These are phyloP conservation scores for Aphanomyces stellatus DNA, from an alignment of 352 stramenopile species.

Conservation along the genomic window DNA sequence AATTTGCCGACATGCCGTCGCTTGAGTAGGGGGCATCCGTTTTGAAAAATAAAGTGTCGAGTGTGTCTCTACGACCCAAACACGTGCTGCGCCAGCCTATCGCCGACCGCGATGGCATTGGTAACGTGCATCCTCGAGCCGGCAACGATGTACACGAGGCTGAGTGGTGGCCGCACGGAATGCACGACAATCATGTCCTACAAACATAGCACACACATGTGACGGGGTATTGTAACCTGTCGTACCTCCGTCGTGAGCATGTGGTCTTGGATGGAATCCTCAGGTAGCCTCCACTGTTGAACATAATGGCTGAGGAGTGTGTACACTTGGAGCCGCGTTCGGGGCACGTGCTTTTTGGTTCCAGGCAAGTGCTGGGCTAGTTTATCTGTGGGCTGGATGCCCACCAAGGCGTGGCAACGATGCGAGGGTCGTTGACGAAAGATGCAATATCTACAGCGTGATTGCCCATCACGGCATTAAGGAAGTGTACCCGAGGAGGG, in stretches of 20 bases:
- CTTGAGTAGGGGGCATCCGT: slow-evolving; percentile 42
- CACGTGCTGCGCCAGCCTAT: background rate
- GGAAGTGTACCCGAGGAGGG: background rate
- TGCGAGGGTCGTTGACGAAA: background rate
- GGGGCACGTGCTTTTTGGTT: background rate
- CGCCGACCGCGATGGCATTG: too few species aligned
- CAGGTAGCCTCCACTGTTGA: background rate
- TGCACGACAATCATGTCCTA: background rate
- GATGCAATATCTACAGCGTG: background rate
- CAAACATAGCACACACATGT: too few species aligned
- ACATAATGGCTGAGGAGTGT: background rate
- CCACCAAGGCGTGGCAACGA: background rate
- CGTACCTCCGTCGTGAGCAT: background rate
- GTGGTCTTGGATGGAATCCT: background rate
- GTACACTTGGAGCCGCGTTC: background rate
- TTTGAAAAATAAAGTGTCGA: background rate
- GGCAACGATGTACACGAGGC: background rate
- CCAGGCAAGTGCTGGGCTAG: background rate
- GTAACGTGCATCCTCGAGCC: too few species aligned
- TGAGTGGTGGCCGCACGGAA: background rate
- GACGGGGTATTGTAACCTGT: too few species aligned
- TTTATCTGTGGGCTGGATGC: background rate
- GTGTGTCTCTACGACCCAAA: background rate
- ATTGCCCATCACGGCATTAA: background rate
- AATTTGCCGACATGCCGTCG: slow-evolving; percentile 77